Evolutionary conservation across 176 grass and related monocot species (phyloP), one percentile per base, ranked within the genome.

Genomic region (Ananas comosus): DNA sequence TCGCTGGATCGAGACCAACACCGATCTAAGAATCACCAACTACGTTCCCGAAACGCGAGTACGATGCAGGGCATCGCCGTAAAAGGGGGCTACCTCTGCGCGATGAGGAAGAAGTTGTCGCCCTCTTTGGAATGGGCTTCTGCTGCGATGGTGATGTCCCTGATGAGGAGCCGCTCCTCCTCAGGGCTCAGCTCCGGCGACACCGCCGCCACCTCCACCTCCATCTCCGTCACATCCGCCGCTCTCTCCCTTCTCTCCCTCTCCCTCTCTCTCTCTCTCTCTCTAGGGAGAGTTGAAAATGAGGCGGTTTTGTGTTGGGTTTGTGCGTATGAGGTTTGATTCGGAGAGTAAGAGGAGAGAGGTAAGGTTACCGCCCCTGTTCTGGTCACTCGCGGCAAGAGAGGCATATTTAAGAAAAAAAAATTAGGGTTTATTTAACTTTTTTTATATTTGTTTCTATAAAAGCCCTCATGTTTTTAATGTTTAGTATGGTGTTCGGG

Each of bases 71-170:
- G 27, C 18, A 29, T 77, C 22, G n/a, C 13, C 12, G 21, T 18
- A 76, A 2, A 64, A 50, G 47, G 11, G 42, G n/a, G 49, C 16
- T 61, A 99, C 94, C 89, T 92, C 57, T 85, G 86, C 65, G 87
- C 90, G 51, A 99, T 83, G 51, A 99, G 87, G 85, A 84, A 99
- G 80, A 99, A 99, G 54, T 76, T 83, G 87, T 99, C 94, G 63
- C 89, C 89, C 76, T 99, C 94, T 76, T 90, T 99, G 72, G 94
- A 69, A 63, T 93, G 82, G 14, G 87, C 73, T 63, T 99, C 94
- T 28, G 87, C 85, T 2, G 87, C 79, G 63, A 93, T 81, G 50
- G 88, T 90, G 78, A 91, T 88, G 71, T 93, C 94, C 57, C 89
- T 72, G 81, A 99, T 99, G 22, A 93, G 80, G 61, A 73, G 50